Base-by-base conservation (phyloP, 345 rosid species). In the Gossypium raimondii region DNA sequence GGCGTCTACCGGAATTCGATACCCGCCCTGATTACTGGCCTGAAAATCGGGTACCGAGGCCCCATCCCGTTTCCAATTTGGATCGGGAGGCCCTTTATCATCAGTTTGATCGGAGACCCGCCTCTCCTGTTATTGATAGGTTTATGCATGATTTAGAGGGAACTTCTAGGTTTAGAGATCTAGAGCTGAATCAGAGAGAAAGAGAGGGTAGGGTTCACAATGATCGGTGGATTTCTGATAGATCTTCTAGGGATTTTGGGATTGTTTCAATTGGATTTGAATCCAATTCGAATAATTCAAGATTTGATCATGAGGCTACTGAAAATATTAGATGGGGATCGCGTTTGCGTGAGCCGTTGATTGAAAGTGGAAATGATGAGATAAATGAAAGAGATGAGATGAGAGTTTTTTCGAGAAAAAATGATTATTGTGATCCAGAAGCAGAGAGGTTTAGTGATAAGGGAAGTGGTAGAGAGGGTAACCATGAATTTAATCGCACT, bases 111-210 rank as follows among this genome's bases (percentile, higher is more conserved):
- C 79, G 78, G n/a, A 78, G 62, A 22, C 75, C 84, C 10, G 16
- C 83, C 14, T 81, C 90, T 1, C 84, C 85, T 20, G 71, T 3
- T 55, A 79, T 76, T 63, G 83, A 80, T 72, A 74, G 72, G 70
- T 68, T 67, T 56, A 85, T 83, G 85, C 87, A 77, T 78, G 90
- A 77, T 50, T 69, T 84, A 56, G 89, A 83, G 55, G 62, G 76
- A 45, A 75, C 74, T 74, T 78, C 85, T 81, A 87, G 92, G 89
- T 67, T 85, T 78, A 77, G 86, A 38, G 89, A 78, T 76, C 83
- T 66, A 67, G 84, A 77, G 56, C 60, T 68, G 53, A 78, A 56
- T 64, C 80, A 12, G 76, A 81, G 84, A 59, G 80, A 59, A 27
- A 80, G 84, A 58, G 81, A 68, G 29, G 89, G 56, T 72, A 58